Conservation (phyloP, 2,329 filamentous ascomycete species). For the Pyrenophora tritici-repentis region DNA sequence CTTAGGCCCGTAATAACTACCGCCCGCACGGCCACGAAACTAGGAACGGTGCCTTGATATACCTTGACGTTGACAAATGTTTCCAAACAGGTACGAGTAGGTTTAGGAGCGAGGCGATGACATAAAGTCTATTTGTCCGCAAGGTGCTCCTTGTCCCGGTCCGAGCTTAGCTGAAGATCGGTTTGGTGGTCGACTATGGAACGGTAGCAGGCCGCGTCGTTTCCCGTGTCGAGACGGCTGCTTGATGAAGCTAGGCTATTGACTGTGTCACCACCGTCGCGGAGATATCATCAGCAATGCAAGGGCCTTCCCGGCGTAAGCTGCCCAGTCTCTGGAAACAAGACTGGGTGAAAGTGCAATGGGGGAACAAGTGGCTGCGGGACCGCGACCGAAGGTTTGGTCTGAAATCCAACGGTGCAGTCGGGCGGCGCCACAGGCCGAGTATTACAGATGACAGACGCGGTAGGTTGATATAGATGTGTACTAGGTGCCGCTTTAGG, state of each 20-base stretch:
- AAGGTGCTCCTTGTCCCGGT: too few species aligned
- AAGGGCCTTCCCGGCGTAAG: neutral
- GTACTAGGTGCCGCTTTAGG: neutral
- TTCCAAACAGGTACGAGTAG: neutral
- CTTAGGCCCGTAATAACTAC: too few species aligned
- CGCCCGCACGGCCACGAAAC: too few species aligned
- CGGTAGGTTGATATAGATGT: neutral
- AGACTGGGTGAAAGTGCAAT: neutral
- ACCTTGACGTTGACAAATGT: too few species aligned
- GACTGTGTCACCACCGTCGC: conserved; percentile 10
- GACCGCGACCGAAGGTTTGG: too few species aligned
- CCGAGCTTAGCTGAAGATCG: too few species aligned
- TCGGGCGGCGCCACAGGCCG: neutral
- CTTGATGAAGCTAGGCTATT: neutral
- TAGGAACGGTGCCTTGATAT: too few species aligned
- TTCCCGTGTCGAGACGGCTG: neutral
- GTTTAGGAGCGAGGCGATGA: neutral
- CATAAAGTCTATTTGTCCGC: too few species aligned
- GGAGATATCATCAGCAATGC: neutral
- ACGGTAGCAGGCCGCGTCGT: too few species aligned
- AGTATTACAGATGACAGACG: conserved; percentile 6
- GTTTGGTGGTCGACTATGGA: too few species aligned
- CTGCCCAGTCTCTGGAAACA: neutral
- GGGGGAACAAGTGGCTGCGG: too few species aligned
- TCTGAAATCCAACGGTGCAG: neutral